Base-by-base conservation (phyloP, 352 stramenopile genomes). In the Pythium aphanidermatum region DNA sequence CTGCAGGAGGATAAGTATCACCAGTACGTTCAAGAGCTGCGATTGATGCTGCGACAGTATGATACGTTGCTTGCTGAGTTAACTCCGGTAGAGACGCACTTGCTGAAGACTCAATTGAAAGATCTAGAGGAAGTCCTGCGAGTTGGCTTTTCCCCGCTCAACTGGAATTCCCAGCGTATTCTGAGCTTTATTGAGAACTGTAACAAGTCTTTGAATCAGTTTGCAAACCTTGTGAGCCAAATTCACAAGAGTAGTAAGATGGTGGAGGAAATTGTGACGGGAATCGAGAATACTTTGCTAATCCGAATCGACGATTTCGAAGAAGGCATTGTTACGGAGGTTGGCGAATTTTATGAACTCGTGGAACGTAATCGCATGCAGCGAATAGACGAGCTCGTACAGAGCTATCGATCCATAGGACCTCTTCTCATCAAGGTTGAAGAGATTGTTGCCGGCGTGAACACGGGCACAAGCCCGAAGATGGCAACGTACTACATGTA, bases 91-190 rank as follows among this genome's bases (percentile, higher is more conserved):
- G 92, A 98, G 55, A 91, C 70, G 1, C 80, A 95, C 44, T 54
- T 97, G 14, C 60, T 98, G 2, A 72, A 82, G n/a, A 72, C 60
- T 0, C 85, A 97, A n/a, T 61, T 98, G 7, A 92, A 92, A 31
- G 77, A 92, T 16, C 64, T 98, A 0, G 80, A 95, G 28, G 78
- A 92, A 31, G 82, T 86, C 1, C 48, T 96, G 1, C 81, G 78
- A 6, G 75, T 89, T 2, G 94, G 94, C 0, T 98, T 98, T 53
- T 95, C 90, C 4, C 92, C 94, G 24, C 65, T 98, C 8, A 98
- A 98, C 58, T 98, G 94, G 94, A 98, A 96, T 48, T 98, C 92
- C 3, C 92, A 98, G 61, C 92, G 95, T 23, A 95, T 98, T n/a
- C 51, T 93, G 17, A 90, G 78, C 28, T 98, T 97, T 58, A 96